Percentiles rank a stretch among this genome's conserved stretches.
These are phyloP conservation scores for Astrocystis sublimbata DNA, from an alignment of 495 filamentous ascomycete genomes.

Conservation along the genomic window DNA sequence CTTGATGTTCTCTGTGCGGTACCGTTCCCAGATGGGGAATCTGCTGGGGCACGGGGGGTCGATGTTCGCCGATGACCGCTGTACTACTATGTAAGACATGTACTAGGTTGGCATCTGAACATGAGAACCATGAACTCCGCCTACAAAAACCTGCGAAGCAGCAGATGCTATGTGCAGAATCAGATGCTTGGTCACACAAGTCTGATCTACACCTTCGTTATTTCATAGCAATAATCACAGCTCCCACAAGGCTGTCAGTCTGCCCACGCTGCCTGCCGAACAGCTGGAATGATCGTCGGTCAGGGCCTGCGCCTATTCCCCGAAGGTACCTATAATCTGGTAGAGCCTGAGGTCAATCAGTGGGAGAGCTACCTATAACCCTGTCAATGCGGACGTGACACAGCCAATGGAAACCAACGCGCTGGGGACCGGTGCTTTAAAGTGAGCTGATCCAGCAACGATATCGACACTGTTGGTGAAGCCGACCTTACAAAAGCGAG, in stretches of 20 bases:
- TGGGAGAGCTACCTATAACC: conserved; percentile 5
- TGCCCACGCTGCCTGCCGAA: conserved; percentile 7
- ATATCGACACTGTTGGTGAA: conserved; percentile 12
- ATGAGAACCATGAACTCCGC: neutral
- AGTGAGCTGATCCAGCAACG: conserved; percentile 18
- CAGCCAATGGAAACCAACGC: conserved; percentile 20
- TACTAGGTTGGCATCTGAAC: neutral
- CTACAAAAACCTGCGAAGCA: neutral
- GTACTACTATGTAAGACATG: too few relatives aligned
- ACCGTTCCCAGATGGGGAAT: too few relatives aligned
- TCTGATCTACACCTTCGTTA: too few relatives aligned
- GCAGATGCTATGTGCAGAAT: too few relatives aligned
- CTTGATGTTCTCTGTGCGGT: neutral
- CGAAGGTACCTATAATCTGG: conserved; percentile 13
- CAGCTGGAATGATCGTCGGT: neutral
- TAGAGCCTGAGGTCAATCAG: conserved; percentile 14
- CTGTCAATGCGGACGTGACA: conserved; percentile 13
- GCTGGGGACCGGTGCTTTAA: conserved; percentile 14
- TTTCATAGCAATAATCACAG: too few relatives aligned
- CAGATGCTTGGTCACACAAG: too few relatives aligned
- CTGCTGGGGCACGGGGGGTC: too few relatives aligned
- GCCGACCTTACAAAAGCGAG: conserved; percentile 15
- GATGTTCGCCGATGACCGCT: neutral
- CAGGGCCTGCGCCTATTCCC: conserved; percentile 8
- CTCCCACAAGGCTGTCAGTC: neutral